A percentile compares a stretch with the other conserved stretches of the same genome.
These are phyloP conservation scores for Petunia secreta DNA, from an alignment of 257 asterid species.

Conservation along the genomic window DNA sequence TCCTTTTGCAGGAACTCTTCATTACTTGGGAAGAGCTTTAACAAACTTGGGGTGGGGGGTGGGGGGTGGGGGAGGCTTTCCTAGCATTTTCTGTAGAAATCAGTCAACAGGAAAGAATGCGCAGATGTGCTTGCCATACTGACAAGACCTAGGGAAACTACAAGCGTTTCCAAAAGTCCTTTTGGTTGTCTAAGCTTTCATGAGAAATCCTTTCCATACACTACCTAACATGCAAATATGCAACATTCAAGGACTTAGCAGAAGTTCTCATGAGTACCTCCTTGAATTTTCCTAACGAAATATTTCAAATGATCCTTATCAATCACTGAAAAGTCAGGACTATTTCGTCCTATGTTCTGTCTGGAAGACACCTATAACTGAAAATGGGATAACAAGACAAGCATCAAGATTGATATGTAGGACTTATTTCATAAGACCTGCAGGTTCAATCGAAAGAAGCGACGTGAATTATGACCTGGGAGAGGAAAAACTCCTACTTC, in stretches of 20 bases:
- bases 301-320: not conserved
- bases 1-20: not conserved
- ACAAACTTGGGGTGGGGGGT: too few species aligned
- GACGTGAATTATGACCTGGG: not conserved
- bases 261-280: not conserved
- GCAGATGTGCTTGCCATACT: not conserved
- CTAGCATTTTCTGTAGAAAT: not conserved
- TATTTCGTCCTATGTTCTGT: not conserved
- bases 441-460: not conserved
- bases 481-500: not conserved
- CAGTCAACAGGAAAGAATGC: not conserved
- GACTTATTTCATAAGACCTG: not conserved
- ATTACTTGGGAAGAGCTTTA: not conserved
- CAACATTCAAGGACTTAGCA: conserved; percentile 12
- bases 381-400: not conserved
- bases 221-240: not conserved
- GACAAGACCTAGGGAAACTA: not conserved
- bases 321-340: not conserved
- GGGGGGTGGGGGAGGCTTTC: too few species aligned
- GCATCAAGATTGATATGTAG: not conserved
- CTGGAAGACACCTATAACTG: not conserved
- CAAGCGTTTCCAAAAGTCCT: not conserved
- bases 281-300: not conserved
- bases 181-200: too few species aligned
- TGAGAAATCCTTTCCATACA: not conserved